Evolutionary conservation across 495 filamentous ascomycete genomes (phyloP).

Genomic region (Podospora anserina): DNA sequence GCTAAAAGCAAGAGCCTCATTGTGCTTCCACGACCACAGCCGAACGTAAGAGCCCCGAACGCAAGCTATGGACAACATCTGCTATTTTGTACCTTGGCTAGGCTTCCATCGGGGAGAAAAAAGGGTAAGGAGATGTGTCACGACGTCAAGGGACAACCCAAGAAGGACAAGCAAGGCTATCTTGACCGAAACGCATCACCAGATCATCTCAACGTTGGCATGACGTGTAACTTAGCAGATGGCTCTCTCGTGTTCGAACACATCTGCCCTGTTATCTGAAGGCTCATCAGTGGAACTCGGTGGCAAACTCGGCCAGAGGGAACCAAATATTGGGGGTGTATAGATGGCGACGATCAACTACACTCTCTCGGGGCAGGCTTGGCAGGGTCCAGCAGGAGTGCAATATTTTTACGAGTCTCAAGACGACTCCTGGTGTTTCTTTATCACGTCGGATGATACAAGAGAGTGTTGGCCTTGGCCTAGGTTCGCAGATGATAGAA

Average conservation of each 20-base stretch:
- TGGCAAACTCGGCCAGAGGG: constrained; percentile 6
- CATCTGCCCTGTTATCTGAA: background rate
- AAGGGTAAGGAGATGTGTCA: background rate
- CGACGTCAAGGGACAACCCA: background rate
- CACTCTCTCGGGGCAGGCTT: background rate
- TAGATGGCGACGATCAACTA: background rate
- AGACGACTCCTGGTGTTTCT: background rate
- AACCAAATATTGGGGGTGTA: background rate
- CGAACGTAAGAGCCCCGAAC: background rate
- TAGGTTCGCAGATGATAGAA: no score
- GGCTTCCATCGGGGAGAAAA: background rate
- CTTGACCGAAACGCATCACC: background rate
- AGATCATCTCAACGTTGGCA: background rate
- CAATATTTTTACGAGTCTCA: background rate
- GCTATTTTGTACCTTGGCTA: background rate
- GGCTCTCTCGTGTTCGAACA: background rate
- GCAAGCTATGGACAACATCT: background rate
- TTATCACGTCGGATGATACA: no score
- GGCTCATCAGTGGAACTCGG: constrained; percentile 1
- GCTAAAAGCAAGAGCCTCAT: background rate
- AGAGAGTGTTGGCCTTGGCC: no score
- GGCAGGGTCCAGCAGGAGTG: background rate
- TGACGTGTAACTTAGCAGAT: background rate
- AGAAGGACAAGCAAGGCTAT: background rate
- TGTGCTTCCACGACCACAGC: background rate